These are phyloP conservation scores for Acacia concinna DNA, from an alignment of 331 rosid species.

Conservation along the genomic window DNA sequence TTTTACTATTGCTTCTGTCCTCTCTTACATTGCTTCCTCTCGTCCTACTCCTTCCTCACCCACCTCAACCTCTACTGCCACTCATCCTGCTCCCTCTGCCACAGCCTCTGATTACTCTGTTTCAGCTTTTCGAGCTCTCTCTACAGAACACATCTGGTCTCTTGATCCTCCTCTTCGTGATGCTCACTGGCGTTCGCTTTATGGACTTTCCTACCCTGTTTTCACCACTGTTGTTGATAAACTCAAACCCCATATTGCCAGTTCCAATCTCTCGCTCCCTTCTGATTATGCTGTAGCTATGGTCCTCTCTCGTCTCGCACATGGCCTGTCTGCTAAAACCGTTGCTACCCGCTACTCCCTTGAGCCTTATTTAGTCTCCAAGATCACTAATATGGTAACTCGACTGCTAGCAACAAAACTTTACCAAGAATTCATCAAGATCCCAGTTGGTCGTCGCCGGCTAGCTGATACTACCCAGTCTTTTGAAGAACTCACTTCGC, in stretches of 20 bases:
- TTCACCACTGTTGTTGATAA: conserved; percentile 89
- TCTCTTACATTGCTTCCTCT: conserved; percentile 77
- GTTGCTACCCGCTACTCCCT: conserved; percentile 75
- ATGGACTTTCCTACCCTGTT: conserved; percentile 84
- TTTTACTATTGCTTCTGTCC: conserved; percentile 89
- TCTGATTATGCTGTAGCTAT: conserved; percentile 86
- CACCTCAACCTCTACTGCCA: conserved; percentile 13
- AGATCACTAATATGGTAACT: conserved; percentile 95
- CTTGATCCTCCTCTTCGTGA: conserved; percentile 89
- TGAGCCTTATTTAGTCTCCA: conserved; percentile 86
- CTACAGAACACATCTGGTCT: conserved; percentile 96
- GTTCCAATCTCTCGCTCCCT: conserved; percentile 82
- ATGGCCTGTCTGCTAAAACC: conserved; percentile 74
- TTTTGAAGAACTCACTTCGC: conserved; percentile 78
- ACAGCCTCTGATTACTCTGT: conserved; percentile 67
- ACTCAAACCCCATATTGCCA: conserved; percentile 80
- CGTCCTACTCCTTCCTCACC: conserved; percentile 43
- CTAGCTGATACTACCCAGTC: conserved; percentile 73
- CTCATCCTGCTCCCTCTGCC: conserved; percentile 23
- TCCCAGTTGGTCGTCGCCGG: conserved; percentile 76
- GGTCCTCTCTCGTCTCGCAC: conserved; percentile 90
- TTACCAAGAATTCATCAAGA: conserved; percentile 79
- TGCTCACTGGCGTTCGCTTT: conserved; percentile 88
- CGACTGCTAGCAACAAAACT: conserved; percentile 89
- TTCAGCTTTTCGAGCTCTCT: conserved; percentile 87